Conservation (phyloP, 306 rosid genomes). For the Cyamopsis tetragonoloba region DNA sequence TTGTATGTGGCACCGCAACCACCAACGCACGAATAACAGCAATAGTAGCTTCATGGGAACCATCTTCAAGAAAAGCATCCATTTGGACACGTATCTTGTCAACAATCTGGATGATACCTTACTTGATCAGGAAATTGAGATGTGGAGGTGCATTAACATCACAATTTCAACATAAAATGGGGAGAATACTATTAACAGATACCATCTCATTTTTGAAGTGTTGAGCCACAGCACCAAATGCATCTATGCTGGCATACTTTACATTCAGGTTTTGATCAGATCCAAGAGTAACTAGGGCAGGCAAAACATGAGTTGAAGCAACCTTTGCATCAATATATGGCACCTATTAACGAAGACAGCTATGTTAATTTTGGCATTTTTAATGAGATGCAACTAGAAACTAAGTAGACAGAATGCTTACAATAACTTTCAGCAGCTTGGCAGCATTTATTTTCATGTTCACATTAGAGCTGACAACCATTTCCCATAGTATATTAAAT, state of each 20-base stretch:
- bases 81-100: constrained; percentile 96
- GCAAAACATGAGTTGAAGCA: constrained; percentile 89
- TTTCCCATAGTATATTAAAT: constrained; percentile 91
- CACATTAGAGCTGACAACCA: constrained; percentile 82
- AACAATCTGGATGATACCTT: constrained; percentile 57
- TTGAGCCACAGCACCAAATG: constrained; percentile 94
- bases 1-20: constrained; percentile 90
- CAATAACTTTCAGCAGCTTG: constrained; percentile 76
- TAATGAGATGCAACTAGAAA: constrained; percentile 26
- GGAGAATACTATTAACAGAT: constrained; percentile 27
- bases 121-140: constrained; percentile 28
- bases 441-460: constrained; percentile 86
- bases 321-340: constrained; percentile 86
- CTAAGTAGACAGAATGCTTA: constrained; percentile 41
- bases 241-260: constrained; percentile 93
- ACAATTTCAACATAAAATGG: constrained; percentile 14
- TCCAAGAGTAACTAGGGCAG: constrained; percentile 93
- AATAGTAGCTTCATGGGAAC: constrained; percentile 90
- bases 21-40: constrained; percentile 91
- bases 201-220: constrained; percentile 87
- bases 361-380: constrained; percentile 22
- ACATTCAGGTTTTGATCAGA: constrained; percentile 85
- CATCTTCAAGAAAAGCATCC: constrained; percentile 99
- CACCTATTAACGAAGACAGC: constrained; percentile 43
- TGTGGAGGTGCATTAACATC: constrained; percentile 19